Base-by-base conservation (phyloP, 148 eudicot species). In the Amaranthus palmeri region DNA sequence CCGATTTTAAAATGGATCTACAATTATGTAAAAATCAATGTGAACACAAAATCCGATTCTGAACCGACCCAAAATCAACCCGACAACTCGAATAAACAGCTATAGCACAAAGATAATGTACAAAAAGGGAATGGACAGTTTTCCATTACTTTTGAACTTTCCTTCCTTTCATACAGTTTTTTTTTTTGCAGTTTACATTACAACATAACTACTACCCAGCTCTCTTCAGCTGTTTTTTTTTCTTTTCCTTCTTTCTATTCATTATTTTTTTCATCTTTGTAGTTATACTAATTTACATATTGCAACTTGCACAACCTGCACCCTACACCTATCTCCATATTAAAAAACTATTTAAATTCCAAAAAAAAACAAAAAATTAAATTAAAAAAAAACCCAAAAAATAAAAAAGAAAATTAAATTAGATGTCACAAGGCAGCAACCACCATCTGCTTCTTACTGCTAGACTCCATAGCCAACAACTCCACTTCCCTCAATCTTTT, bases 351-450 rank as follows among this genome's bases (percentile, higher is more conserved):
- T 8, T 15, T 58, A 7, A 7, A 4, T 25, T 58, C 13, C 18
- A 42, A 15, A 48, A 57, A 65, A 79, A 67, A 58, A 56, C 4
- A 14, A 48, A 65, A 70, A 73, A 36, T 0, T 5, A 54, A 62
- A 57, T 7, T 3, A 8, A 12, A 53, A 15, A 43, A 55, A 5
- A 17, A 45, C 36, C 36, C 36, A 25, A 25, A 25, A 43, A 25
- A 25, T 50, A 44, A 52, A 61, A 44, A 14, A 42, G 42, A 65
- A 65, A 25, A 60, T 0, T 47, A 17, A 52, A 48, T 4, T 43
- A 46, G 49, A 17, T 61, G 82, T 79, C 78, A 82, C 81, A 82
- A 79, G 43, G 80, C 82, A 69, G 75, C 85, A 61, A 79, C 72
- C 7, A 82, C 74, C 78, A 79, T 76, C 43, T 66, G 80, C 76